Percentiles rank a stretch among this genome's conserved stretches.
These are phyloP conservation scores for Hebeloma cylindrosporum DNA, from an alignment of 768 basidiomycete genomes.

Conservation along the genomic window DNA sequence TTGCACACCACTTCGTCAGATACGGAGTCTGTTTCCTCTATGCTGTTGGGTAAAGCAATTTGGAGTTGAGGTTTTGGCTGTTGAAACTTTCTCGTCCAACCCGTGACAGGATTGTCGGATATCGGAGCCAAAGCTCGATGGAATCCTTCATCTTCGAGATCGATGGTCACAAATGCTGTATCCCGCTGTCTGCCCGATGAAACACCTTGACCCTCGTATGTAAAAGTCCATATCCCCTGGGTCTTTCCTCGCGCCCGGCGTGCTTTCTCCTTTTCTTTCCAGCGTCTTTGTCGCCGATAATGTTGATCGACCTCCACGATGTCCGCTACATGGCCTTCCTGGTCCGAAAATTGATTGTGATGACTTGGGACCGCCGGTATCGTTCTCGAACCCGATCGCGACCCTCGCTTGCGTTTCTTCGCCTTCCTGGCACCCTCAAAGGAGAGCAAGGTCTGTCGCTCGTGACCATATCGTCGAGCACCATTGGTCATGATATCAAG, in stretches of 20 bases:
- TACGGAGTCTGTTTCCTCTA: neutral
- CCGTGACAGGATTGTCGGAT: neutral
- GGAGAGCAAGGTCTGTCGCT: slow-evolving; percentile 41
- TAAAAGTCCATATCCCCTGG: slow-evolving; percentile 38
- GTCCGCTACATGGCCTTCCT: slow-evolving; percentile 45
- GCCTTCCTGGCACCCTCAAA: slow-evolving; percentile 24
- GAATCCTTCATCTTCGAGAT: slow-evolving; percentile 46
- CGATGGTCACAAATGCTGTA: slow-evolving; percentile 36
- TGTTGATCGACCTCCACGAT: neutral
- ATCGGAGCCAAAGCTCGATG: slow-evolving; percentile 34
- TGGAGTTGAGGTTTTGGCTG: neutral
- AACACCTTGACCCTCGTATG: slow-evolving; percentile 38
- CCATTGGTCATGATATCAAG: slow-evolving; percentile 41
- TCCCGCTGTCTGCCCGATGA: slow-evolving; percentile 35
- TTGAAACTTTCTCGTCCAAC: slow-evolving; percentile 6
- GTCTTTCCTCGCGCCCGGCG: slow-evolving; percentile 26
- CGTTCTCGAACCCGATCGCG: neutral
- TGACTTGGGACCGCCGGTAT: neutral
- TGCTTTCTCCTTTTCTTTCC: slow-evolving; percentile 30
- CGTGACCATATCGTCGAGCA: slow-evolving; percentile 31
- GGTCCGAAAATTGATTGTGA: slow-evolving; percentile 36
- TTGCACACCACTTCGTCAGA: neutral
- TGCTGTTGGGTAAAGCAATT: neutral
- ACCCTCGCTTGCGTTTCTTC: slow-evolving; percentile 4
- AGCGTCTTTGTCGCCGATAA: slow-evolving; percentile 24